phyloP scores from a whole-genome alignment of 352 stramenopile genomes.

The Pythium folliculosum region DNA sequence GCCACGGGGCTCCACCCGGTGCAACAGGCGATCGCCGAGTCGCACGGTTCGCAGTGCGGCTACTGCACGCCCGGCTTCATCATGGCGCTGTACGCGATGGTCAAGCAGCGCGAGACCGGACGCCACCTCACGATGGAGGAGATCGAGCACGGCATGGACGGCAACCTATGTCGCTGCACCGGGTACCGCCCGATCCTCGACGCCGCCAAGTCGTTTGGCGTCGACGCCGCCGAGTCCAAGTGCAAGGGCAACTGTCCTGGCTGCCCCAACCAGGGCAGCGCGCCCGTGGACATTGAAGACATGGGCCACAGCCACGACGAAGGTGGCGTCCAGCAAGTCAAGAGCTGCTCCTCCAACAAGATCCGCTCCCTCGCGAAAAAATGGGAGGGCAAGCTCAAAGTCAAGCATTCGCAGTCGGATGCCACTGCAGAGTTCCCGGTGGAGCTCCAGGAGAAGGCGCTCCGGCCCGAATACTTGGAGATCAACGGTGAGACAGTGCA shows the following conservation, averaged over 20 bases:
- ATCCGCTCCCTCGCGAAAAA: slow-evolving; percentile 58
- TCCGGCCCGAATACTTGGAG: slow-evolving; percentile 55
- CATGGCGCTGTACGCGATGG: slow-evolving; percentile 84
- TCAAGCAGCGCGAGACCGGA: slow-evolving; percentile 72
- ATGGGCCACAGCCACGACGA: slow-evolving; percentile 28
- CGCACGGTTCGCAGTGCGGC: slow-evolving; percentile 94
- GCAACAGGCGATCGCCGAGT: slow-evolving; percentile 89
- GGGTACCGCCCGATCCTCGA: slow-evolving; percentile 85
- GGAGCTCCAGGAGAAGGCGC: slow-evolving; percentile 61
- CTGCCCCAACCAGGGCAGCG: slow-evolving; percentile 65
- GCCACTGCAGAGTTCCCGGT: slow-evolving; percentile 43
- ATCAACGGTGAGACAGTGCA: slow-evolving; percentile 76
- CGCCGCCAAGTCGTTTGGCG: slow-evolving; percentile 85
- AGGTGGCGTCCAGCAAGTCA: slow-evolving; percentile 38
- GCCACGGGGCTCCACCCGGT: slow-evolving; percentile 70
- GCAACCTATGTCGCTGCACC: slow-evolving; percentile 96
- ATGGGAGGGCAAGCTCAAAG: slow-evolving; percentile 29
- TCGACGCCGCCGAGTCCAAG: slow-evolving; percentile 53
- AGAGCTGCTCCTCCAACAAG: slow-evolving; percentile 70
- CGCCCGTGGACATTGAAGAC: slow-evolving; percentile 59
- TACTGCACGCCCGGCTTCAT: slow-evolving; percentile 91
- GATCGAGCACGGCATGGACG: slow-evolving; percentile 94
- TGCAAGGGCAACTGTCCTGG: slow-evolving; percentile 67
- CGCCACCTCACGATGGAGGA: slow-evolving; percentile 80
- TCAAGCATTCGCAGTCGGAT: slow-evolving; percentile 13